Evolutionary conservation across 1,284 basidiomycete species (phyloP).

Genomic region (Schizophyllum amplum): DNA sequence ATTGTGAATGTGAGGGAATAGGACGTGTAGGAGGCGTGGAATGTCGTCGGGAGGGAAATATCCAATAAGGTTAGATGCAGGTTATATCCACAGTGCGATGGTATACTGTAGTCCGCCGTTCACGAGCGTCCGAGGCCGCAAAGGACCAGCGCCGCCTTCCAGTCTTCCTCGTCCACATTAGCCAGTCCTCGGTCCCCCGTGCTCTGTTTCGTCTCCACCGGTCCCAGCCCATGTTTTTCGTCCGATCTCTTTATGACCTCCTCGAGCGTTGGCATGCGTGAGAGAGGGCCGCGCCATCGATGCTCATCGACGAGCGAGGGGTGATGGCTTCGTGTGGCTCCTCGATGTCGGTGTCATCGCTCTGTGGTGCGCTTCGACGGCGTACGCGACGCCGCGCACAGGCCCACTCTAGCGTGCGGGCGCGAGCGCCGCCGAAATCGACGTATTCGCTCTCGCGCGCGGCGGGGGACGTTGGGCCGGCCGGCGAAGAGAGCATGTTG

Average conservation of each 20-base stretch:
- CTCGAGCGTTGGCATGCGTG: background rate
- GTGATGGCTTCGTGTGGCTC: constrained; percentile 15
- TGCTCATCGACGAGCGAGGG: constrained; percentile 3
- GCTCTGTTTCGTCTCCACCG: background rate
- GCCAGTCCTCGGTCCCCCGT: too few species aligned
- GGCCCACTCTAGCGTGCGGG: constrained; percentile 58
- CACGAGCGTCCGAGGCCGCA: constrained; percentile 12
- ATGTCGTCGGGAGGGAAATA: background rate
- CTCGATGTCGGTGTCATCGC: constrained; percentile 11
- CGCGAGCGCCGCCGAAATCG: constrained; percentile 43
- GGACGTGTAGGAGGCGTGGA: background rate
- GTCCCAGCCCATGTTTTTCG: background rate
- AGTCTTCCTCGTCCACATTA: constrained; percentile 13
- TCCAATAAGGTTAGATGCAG: background rate
- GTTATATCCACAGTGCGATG: background rate
- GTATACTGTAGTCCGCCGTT: background rate
- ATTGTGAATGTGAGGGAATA: background rate
- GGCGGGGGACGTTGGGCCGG: constrained; percentile 40
- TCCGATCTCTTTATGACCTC: background rate
- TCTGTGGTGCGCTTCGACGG: constrained; percentile 3
- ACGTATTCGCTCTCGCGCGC: constrained; percentile 34
- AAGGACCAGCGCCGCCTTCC: constrained; percentile 13
- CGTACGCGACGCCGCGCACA: constrained; percentile 34
- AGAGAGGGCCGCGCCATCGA: constrained; percentile 11
- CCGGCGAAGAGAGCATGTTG: constrained; percentile 66